Base-by-base conservation (phyloP, 2,329 filamentous ascomycete species). In the Zelopaecilomyces penicillatus region DNA sequence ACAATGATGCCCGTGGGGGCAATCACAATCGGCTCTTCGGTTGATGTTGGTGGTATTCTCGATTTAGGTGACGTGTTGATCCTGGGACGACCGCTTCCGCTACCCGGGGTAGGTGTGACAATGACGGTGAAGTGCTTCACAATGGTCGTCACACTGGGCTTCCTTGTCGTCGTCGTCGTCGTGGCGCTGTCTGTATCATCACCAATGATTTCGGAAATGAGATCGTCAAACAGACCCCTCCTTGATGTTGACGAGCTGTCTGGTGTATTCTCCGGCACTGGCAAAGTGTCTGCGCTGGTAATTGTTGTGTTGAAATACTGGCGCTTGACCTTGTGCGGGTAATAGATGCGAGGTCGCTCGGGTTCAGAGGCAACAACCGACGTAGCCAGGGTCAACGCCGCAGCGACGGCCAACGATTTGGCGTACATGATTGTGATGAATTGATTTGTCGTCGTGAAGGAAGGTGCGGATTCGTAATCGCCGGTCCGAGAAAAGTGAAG, bases 271-370 rank as follows among this genome's bases (percentile, higher is more conserved):
- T 42, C 28, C n/a, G 41, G 26, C 5, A 29, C 10, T 8, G 41
- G 33, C 10, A 37, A 11, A 26, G 59, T 46, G 27, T 47, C 37
- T 29, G 54, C 44, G 42, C 57, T 57, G 35, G 65, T 65, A 48
- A 59, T 57, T n/a, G 69, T 71, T 10, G 57, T 59, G 54, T 75
- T 75, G 48, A 55, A 54, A 43, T 70, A 65, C 47, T 73, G 65
- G 44, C 75, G 69, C 63, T 73, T 79, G 54, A 80, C 65, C 37
- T 77, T 68, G 45, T 72, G 68, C 9, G 77, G 77, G 50, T 74
- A 80, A 58, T 79, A 80, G 55, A 78, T 75, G 56, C 67, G 71
- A 12, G 75, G 75, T 49, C 65, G 64, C 31, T 70, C 62, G 33
- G 59, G 53, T 44, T 71, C 65, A 26, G 70, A 72, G 51, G 63